Evolutionary conservation across 2,329 filamentous ascomycete species (phyloP), one percentile per base, ranked within the genome.

Genomic region (Davidsoniella neocaledoniae): DNA sequence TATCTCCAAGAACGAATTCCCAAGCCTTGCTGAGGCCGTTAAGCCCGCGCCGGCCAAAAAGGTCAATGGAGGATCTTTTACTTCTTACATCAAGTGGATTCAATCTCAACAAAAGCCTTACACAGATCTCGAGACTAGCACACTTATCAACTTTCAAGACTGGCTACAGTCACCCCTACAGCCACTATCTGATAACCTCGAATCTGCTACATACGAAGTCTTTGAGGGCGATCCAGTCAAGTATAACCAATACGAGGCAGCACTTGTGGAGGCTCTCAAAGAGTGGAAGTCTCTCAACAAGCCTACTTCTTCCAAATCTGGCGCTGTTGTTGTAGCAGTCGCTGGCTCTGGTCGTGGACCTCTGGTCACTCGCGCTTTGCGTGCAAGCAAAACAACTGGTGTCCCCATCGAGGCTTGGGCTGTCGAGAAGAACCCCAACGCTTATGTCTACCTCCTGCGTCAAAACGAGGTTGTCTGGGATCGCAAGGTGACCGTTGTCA

Each of bases 181-280:
- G 62, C 91, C 91, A 0, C 72, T 98, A 12, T 90, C 90, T 0
- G 91, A 98, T 63, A 98, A 98, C 58, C 73, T 98, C 12, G 93
- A 98, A 63, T 94, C 87, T 43, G 84, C 94, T 40, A 98, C 91
- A 0, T 98, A 98, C 63, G 91, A 98, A 62, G 90, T 96, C 2
- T 98, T 98, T 59, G 91, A 98, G 63, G 93, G 93, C 57, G 93
- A 98, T 56, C 91, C 91, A 0, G 84, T 98, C 66, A 98, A 98
- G 65, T 98, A 98, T 62, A 80, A 87, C 55, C 93, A 90, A 72
- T 98, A 98, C 61, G 87, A 96, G 63, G 72, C 74, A 43, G 91
- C 91, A 12, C 82, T 93, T 51, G 76, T 77, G 3, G 77, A 84
- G 55, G 90, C 91, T 0, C 70, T 98, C 54, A 72, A 68, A 10